Base-by-base conservation (phyloP, 2,329 filamentous ascomycete species). In the Alternaria sp. region DNA sequence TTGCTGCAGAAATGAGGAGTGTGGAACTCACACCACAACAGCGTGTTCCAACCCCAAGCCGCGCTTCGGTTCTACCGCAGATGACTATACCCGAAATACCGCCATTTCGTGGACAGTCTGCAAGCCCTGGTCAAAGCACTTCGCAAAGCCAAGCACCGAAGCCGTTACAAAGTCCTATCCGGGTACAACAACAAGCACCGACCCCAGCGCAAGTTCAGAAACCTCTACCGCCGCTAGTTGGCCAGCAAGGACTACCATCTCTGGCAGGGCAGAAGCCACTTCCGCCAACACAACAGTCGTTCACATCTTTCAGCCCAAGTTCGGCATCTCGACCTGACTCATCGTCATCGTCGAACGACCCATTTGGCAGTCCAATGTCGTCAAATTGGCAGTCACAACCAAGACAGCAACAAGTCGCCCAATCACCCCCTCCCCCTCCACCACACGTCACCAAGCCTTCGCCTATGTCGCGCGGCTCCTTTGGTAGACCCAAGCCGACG, bases 1-100 rank as follows among this genome's bases (percentile, higher is more conserved):
- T 85, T 49, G 82, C 82, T 11, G 69, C 69, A 9, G 76, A 79
- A 56, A 73, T 78, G 58, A 80, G 78, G 23, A 80, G 80, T 55
- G 78, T 84, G 75, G 82, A 82, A 7, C 65, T 74, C 12, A 72
- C 72, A 47, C 73, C 71, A 18, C 73, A 75, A 47, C 73, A 75
- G 50, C 75, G 71, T 26, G 70, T 73, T 43, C 66, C 66, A 15
- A 79, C 73, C 15, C 77, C 75, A 28, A 79, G 79, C 26, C 71
- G 77, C 47, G 74, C 72, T 37, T 71, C 76, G 2, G 69, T 75
- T n/a, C 68, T 77, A 25, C 75, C 76, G 7, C 66, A 69, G 25
- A 76, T 79, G 69, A 67, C 67, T 7, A 71, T 80, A 44, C 74
- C 73, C 6, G 76, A 76, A 15, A 79, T 79, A 41, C 78, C 77